phyloP scores from a whole-genome alignment of 495 filamentous ascomycete genomes.

The Lasiosphaeria hispida region DNA sequence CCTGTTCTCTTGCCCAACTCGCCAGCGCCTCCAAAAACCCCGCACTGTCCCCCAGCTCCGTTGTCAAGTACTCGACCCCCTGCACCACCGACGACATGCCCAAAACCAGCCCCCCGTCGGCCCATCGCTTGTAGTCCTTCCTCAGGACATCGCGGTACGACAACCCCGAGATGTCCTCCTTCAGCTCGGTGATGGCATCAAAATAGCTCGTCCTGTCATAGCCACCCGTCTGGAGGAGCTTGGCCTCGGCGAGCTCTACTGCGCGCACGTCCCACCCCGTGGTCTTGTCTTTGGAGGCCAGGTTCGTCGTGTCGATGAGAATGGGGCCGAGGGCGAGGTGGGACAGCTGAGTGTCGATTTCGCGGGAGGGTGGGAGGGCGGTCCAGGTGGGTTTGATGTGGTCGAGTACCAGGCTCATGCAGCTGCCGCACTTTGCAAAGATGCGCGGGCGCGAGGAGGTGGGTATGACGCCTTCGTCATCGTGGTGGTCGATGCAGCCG shows the following conservation, averaged over 20 bases:
- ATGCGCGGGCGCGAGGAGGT: slow-evolving; percentile 54
- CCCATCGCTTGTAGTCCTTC: slow-evolving; percentile 94
- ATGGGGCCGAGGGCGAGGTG: slow-evolving; percentile 76
- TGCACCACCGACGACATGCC: slow-evolving; percentile 76
- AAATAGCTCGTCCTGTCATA: slow-evolving; percentile 64
- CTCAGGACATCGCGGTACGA: slow-evolving; percentile 70
- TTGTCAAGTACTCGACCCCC: slow-evolving; percentile 59
- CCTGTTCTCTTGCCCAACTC: slow-evolving; percentile 55
- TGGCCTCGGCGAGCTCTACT: slow-evolving; percentile 60
- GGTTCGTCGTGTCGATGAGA: slow-evolving; percentile 79
- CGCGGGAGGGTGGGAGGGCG: slow-evolving; percentile 20
- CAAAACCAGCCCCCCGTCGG: slow-evolving; percentile 55
- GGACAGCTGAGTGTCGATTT: slow-evolving; percentile 58
- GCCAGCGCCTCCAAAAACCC: slow-evolving; percentile 34
- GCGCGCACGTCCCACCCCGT: slow-evolving; percentile 67
- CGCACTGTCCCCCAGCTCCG: slow-evolving; percentile 49
- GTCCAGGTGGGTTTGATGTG: slow-evolving; percentile 61
- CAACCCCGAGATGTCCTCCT: slow-evolving; percentile 67
- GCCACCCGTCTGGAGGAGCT: slow-evolving; percentile 22
- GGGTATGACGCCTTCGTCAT: slow-evolving; percentile 68
- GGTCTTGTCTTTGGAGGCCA: slow-evolving; percentile 67
- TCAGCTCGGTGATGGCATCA: slow-evolving; percentile 60
- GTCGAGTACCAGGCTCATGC: slow-evolving; percentile 71
- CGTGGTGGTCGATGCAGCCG: slow-evolving; percentile 92
- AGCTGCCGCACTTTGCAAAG: slow-evolving; percentile 72